Evolutionary conservation across 169 alveolate species (phyloP).

Genomic region (Condylostoma magnum): DNA sequence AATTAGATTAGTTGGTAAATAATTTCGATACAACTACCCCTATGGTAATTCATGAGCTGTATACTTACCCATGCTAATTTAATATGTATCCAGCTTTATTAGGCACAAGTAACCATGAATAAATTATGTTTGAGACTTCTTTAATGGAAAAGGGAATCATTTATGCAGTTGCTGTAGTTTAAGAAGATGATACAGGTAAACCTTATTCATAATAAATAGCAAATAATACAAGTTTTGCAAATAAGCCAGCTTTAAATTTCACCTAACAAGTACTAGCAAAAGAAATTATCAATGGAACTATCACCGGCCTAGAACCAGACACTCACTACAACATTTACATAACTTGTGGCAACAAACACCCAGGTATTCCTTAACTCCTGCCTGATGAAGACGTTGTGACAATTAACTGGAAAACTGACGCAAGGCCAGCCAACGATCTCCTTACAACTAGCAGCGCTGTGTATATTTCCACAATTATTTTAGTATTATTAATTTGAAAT

Average conservation of each 20-base stretch:
- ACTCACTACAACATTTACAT: slow-evolving; percentile 10
- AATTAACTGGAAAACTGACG: slow-evolving; percentile 19
- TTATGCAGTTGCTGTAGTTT: slow-evolving; percentile 8
- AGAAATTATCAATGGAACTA: not conserved
- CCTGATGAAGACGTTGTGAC: not conserved
- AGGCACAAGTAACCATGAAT: not conserved
- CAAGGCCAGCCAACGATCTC: slow-evolving; percentile 7
- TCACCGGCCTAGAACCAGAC: not conserved
- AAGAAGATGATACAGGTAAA: not conserved
- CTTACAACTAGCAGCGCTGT: not conserved
- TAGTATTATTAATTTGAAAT: no score
- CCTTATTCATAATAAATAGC: slow-evolving; percentile 1
- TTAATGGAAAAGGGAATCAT: not conserved
- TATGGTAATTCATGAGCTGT: not conserved
- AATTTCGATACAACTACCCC: not conserved
- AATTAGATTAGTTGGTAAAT: not conserved
- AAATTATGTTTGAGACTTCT: not conserved
- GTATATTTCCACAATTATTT: no score
- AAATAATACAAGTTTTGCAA: not conserved
- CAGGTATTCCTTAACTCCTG: slow-evolving; percentile 22
- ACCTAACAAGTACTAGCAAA: not conserved
- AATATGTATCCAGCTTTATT: not conserved
- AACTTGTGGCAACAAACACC: slow-evolving; percentile 16
- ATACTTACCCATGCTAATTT: not conserved
- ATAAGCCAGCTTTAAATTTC: not conserved